Conservation (phyloP, 768 basidiomycete species). For the Xerocomellus amylosporus region DNA sequence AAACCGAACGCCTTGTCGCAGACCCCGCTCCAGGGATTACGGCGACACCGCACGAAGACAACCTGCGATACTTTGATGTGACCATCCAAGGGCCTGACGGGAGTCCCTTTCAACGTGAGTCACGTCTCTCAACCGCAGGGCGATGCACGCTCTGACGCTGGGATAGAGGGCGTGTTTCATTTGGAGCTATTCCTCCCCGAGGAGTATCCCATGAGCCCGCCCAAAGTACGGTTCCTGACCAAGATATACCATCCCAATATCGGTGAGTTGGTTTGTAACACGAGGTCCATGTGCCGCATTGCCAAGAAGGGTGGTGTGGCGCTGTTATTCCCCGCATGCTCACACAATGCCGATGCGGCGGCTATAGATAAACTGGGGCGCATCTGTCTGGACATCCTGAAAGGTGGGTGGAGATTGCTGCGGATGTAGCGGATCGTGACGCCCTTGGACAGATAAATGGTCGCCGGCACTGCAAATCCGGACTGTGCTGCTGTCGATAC, state of each 20-base stretch:
- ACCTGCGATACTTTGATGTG: slow-evolving; percentile 97
- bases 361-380: slow-evolving; percentile 90
- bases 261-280: slow-evolving; percentile 53
- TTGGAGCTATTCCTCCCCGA: slow-evolving; percentile 98
- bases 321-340: slow-evolving; percentile 21
- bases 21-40: slow-evolving; percentile 98
- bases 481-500: slow-evolving; percentile 93
- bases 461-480: slow-evolving; percentile 98
- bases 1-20: slow-evolving; percentile 93
- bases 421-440: background rate
- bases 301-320: slow-evolving; percentile 11
- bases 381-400: slow-evolving; percentile 97
- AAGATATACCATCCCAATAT: slow-evolving; percentile 99
- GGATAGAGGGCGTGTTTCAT: slow-evolving; percentile 82
- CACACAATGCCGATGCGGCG: slow-evolving; percentile 18
- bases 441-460: slow-evolving; percentile 79
- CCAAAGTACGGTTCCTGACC: slow-evolving; percentile 95
- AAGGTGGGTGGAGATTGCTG: slow-evolving; percentile 54
- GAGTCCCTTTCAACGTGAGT: slow-evolving; percentile 86
- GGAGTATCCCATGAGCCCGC: slow-evolving; percentile 99
- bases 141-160: slow-evolving; percentile 6
- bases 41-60: slow-evolving; percentile 95
- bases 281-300: background rate
- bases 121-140: background rate
- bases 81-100: slow-evolving; percentile 93